Percentiles rank a stretch among this genome's conserved stretches.
These are phyloP conservation scores for Gilbertella persicaria DNA, from an alignment of 371 early-diverging fungal genomes.

Conservation along the genomic window DNA sequence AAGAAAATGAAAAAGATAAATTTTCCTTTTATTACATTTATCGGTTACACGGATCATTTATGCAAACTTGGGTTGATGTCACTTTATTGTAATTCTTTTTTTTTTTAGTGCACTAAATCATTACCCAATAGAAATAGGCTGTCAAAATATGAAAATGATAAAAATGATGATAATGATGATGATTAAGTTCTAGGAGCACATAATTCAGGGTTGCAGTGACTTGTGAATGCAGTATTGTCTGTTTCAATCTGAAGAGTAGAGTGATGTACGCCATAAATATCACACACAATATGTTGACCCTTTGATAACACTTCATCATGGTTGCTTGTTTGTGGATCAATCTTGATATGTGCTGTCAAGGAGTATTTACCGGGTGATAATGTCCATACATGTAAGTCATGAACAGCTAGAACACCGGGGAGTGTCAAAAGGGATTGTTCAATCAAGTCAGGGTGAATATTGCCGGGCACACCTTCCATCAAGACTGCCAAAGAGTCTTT, in stretches of 20 bases:
- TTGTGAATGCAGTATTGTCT: constrained; percentile 41
- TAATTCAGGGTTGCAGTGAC: constrained; percentile 52
- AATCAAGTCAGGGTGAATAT: constrained; percentile 67
- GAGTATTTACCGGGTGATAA: constrained; percentile 69
- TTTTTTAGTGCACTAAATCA: background rate
- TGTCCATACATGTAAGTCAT: constrained; percentile 77
- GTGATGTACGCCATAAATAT: constrained; percentile 67
- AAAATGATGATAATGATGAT: constrained; percentile 3
- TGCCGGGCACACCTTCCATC: constrained; percentile 73
- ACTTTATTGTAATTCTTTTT: background rate
- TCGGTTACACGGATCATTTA: too few relatives aligned
- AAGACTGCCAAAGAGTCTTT: constrained; percentile 66
- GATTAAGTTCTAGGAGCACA: constrained; percentile 27
- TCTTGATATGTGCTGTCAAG: constrained; percentile 47
- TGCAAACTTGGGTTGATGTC: background rate
- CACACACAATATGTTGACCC: constrained; percentile 66
- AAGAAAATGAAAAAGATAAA: constrained; percentile 5
- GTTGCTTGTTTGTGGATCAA: constrained; percentile 18
- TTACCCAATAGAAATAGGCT: background rate
- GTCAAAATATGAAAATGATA: constrained; percentile 2
- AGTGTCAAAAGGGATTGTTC: constrained; percentile 50
- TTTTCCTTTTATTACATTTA: background rate
- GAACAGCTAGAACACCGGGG: constrained; percentile 64
- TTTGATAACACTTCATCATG: constrained; percentile 57
- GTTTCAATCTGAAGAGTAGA: constrained; percentile 73